Conservation (phyloP, 192 early-diverging fungal species). For the Thoreauomyces humboldtii region DNA sequence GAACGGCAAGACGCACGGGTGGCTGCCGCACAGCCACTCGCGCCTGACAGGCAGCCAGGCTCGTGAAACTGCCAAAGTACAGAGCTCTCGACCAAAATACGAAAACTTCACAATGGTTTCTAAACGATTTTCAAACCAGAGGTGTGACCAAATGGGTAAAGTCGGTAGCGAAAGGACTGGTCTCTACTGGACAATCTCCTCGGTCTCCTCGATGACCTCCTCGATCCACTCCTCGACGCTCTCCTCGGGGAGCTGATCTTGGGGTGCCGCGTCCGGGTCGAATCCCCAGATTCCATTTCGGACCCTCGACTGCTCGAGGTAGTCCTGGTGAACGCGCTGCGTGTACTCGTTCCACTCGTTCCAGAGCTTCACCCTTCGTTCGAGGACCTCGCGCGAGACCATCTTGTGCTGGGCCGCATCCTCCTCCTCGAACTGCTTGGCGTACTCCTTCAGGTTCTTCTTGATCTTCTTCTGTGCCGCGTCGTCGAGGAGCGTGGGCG, state of each 20-base stretch:
- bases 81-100: too few relatives aligned
- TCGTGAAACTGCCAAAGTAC: too few relatives aligned
- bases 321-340: slow-evolving; percentile 55
- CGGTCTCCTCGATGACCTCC: slow-evolving; percentile 79
- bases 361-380: slow-evolving; percentile 69
- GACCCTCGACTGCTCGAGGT: slow-evolving; percentile 56
- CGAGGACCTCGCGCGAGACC: slow-evolving; percentile 71
- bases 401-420: slow-evolving; percentile 73
- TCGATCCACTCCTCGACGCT: slow-evolving; percentile 83
- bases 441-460: slow-evolving; percentile 90
- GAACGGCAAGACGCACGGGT: too few relatives aligned
- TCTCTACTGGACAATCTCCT: slow-evolving; percentile 38
- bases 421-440: slow-evolving; percentile 84
- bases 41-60: too few relatives aligned
- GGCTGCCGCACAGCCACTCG: too few relatives aligned
- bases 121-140: too few relatives aligned
- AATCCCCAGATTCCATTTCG: slow-evolving; percentile 54
- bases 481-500: slow-evolving; percentile 70
- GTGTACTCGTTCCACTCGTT: slow-evolving; percentile 86
- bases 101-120: too few relatives aligned
- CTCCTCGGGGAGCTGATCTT: slow-evolving; percentile 67
- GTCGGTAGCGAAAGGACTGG: too few relatives aligned
- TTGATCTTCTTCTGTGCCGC: slow-evolving; percentile 82
- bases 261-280: slow-evolving; percentile 27
- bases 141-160: too few relatives aligned